Base-by-base conservation (phyloP, 371 early-diverging fungal genomes). In the Circinella umbellata region DNA sequence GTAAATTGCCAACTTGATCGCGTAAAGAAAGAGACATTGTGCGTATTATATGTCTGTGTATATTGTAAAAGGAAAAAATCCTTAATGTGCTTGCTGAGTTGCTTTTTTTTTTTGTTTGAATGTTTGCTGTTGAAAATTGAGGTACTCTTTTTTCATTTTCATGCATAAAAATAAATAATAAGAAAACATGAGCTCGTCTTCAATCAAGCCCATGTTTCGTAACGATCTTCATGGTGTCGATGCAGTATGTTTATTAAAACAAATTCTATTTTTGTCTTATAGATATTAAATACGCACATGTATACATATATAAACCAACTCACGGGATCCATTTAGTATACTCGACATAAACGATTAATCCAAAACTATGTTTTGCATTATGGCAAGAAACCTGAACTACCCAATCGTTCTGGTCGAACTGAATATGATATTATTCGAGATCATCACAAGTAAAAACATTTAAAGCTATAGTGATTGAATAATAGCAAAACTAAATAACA, bases 361-460 rank as follows among this genome's bases (percentile, higher is more conserved):
- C 71, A 77, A 39, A 81, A 82, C 55, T 92, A 91, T 68, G 37
- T 81, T 17, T 42, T 67, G 17, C 77, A 73, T 66, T 85, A 86
- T 64, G 64, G 73, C 39, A 48, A 55, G 38, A 46, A 37, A 53
- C 17, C 54, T 4, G 54, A 68, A 3, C 17, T 66, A n/a, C 63
- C 69, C 4, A 57, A 14, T 17, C 35, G 36, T 7, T 20, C 49
- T 87, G 51, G 54, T 92, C 71, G 79, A 88, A 72, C 81, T 77
- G 92, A 76, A 90, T 90, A 75, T 69, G 85, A 93, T 83, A 82
- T 82, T 34, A 59, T 84, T 13, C 65, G 69, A 14, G 75, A 78
- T 42, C 71, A 78, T 61, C 77, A 80, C 60, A 69, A 63, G 76
- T 72, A 70, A 37, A 63, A 0, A 36, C 34, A 0, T 36, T 53